Percentiles rank a stretch among this genome's conserved stretches.
These are phyloP conservation scores for Polyrhizophydium stewartii DNA, from an alignment of 371 early-diverging fungal species.

Conservation along the genomic window DNA sequence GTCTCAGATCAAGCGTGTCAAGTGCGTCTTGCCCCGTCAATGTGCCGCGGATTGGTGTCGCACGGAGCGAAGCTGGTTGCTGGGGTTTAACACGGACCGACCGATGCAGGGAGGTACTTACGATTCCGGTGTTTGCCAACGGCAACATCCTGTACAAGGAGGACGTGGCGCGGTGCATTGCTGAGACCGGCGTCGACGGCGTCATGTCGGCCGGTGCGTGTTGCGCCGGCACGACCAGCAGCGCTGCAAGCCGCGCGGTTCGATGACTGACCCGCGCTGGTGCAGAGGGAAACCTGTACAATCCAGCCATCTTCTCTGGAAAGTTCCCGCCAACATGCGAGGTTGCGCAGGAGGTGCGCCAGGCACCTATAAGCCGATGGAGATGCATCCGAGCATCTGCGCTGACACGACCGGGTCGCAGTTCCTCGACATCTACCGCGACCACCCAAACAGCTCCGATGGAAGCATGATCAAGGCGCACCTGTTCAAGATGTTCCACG, in stretches of 20 bases:
- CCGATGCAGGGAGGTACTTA: slow-evolving; percentile 37
- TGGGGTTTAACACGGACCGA: not conserved
- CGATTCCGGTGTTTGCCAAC: slow-evolving; percentile 96
- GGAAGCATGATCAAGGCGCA: slow-evolving; percentile 74
- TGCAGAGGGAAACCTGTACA: slow-evolving; percentile 82
- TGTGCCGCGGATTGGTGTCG: not conserved
- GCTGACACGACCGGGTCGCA: not conserved
- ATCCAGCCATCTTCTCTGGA: slow-evolving; percentile 80
- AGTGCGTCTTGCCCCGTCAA: slow-evolving; percentile 48
- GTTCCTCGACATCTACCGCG: slow-evolving; percentile 75
- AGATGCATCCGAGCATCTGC: not conserved
- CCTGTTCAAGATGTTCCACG: slow-evolving; percentile 89
- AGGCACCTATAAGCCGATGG: no score
- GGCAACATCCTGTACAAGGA: slow-evolving; percentile 93
- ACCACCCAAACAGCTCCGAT: slow-evolving; percentile 50
- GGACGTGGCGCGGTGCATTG: slow-evolving; percentile 86
- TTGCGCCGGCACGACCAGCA: not conserved
- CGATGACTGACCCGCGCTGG: not conserved
- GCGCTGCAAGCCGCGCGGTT: slow-evolving; percentile 24
- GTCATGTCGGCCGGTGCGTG: slow-evolving; percentile 81
- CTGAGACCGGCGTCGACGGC: slow-evolving; percentile 88
- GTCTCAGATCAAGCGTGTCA: slow-evolving; percentile 93
- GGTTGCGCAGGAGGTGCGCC: slow-evolving; percentile 67
- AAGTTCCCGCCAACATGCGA: slow-evolving; percentile 66
- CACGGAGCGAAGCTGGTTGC: not conserved